Percentiles rank a stretch among this genome's conserved stretches.
Conservation (phyloP, 495 filamentous ascomycete genomes). For the Penicillium arizonense region DNA sequence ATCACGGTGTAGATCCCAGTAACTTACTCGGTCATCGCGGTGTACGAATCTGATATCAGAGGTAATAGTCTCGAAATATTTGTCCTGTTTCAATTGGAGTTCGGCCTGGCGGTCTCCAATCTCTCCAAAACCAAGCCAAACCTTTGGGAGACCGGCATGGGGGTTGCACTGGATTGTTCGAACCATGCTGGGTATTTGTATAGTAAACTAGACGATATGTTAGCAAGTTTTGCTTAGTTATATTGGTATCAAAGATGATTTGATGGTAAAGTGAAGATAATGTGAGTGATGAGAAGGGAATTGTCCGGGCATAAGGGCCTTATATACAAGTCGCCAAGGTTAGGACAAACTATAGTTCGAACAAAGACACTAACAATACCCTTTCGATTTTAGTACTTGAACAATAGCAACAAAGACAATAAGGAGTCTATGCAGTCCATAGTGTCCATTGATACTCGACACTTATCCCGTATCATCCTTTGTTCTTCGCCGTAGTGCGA, state of each 20-base stretch:
- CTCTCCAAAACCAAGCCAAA: conserved; percentile 4
- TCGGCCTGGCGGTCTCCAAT: conserved; percentile 1
- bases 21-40: background rate
- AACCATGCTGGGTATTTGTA: too few species aligned
- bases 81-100: background rate
- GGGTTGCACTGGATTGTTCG: background rate
- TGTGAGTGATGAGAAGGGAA: background rate
- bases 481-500: background rate
- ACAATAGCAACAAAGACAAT: background rate
- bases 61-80: background rate
- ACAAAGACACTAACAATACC: background rate
- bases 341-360: background rate
- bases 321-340: background rate
- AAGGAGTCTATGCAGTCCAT: too few species aligned
- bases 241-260: background rate
- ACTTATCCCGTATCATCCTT: background rate
- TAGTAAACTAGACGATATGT: too few species aligned
- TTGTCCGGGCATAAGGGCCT: background rate
- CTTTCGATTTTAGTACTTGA: background rate
- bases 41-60: background rate
- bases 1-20: background rate
- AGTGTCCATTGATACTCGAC: background rate
- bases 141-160: background rate
- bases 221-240: too few species aligned
- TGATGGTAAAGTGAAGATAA: background rate